Evolutionary conservation across 2,329 filamentous ascomycete species (phyloP), one percentile per base, ranked within the genome.

Genomic region (Aphanoascus verrucosus): DNA sequence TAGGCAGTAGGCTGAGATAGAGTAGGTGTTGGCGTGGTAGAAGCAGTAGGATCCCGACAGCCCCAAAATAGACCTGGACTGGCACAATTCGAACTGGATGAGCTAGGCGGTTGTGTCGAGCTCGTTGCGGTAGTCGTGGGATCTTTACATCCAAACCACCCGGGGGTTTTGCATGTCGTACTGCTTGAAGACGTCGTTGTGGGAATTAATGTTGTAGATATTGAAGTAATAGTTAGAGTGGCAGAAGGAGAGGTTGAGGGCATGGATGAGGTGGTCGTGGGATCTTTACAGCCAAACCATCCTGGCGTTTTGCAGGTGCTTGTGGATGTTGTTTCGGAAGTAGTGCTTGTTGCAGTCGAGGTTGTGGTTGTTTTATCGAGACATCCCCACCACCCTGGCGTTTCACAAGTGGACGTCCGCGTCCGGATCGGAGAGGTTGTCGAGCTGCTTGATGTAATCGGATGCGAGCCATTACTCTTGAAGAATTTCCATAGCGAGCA

Each of bases 401-500:
- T 95, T 68, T 93, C 79, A 71, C 90, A 95, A 0, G 88, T 95
- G 52, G 84, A 82, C 0, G 90, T 95, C 43, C 88, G 78, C 1
- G 84, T 89, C 49, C 78, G 70, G 2, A 81, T 85, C 9, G 54
- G 42, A 42, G 78, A 78, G 2, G 80, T 81, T 1, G 77, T 76
- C 1, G 78, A 77, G 1, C 78, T 79, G 0, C 77, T 76, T 0
- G 82, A 82, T 0, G 84, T 86, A 0, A 83, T 88, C 1, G 77
- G 78, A 58, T 90, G 85, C 1, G 86, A 93, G 31, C 86, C 86
- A 65, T 96, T 96, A 67, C 89, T 94, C 68, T 90, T 85, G 64
- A 88, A 94, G 75, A 89, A 94, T 64, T 95, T 94, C 93, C 93
- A 97, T 53, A 85, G 83, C 55, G 81, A 87, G 64, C 91, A 97